These are phyloP conservation scores for Verbena officinalis DNA, from an alignment of 257 asterid species.

Conservation along the genomic window DNA sequence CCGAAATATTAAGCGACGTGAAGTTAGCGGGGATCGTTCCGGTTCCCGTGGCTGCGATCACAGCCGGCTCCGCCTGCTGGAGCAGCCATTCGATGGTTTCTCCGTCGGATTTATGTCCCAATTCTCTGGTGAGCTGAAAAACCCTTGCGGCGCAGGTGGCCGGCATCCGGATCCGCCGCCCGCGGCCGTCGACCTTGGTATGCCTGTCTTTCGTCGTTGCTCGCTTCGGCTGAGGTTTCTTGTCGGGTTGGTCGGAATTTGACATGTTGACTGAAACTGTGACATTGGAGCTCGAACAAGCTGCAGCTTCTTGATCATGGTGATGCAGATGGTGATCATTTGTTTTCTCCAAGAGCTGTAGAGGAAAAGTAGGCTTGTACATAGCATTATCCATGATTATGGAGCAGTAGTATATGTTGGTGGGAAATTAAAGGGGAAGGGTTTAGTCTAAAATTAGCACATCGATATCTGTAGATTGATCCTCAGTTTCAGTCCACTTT, in stretches of 20 bases:
- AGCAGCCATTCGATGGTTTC: conserved; percentile 78
- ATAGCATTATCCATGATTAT: conserved; percentile 47
- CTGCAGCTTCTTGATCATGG: conserved; percentile 7
- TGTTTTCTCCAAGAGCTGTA: conserved; percentile 55
- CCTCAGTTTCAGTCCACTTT: conserved; percentile 38
- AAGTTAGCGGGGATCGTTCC: conserved; percentile 67
- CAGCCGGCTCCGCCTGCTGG: conserved; percentile 74
- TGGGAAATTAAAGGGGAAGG: conserved; percentile 21
- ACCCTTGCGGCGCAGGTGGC: conserved; percentile 73
- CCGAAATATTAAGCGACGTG: too few relatives aligned
- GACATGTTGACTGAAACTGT: conserved; percentile 48
- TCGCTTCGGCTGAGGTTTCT: conserved; percentile 53
- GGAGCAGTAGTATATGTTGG: neutral
- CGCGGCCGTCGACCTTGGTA: conserved; percentile 75
- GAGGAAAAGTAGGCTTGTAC: conserved; percentile 49
- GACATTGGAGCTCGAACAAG: conserved; percentile 35
- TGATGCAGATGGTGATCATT: conserved; percentile 19
- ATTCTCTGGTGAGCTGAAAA: conserved; percentile 63
- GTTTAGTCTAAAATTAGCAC: neutral
- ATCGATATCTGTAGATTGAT: conserved; percentile 35
- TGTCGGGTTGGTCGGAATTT: conserved; percentile 28
- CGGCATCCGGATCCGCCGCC: conserved; percentile 70
- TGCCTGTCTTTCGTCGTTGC: conserved; percentile 70
- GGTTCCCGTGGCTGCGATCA: conserved; percentile 68
- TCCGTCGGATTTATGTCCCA: conserved; percentile 76